Evolutionary conservation across 2,329 filamentous ascomycete genomes (phyloP), one percentile per base, ranked within the genome.

Genomic region (Colletotrichum sp.): DNA sequence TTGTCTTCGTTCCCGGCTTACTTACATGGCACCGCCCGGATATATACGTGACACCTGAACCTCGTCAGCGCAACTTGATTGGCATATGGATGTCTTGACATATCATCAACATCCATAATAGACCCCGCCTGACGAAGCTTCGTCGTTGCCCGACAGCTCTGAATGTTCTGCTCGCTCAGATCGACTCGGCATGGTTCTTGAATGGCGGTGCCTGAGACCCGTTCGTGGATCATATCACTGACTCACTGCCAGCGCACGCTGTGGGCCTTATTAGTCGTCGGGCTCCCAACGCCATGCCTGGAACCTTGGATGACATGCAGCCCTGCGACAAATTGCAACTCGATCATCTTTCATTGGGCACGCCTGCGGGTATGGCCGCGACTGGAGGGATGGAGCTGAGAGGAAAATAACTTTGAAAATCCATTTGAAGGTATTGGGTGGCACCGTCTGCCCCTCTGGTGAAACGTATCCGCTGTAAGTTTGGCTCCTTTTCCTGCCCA

Each of bases 191-290:
- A 28, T 72, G 63, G 59, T 44, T 61, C 32, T 36, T 48, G 16
- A 65, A 65, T 69, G 74, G 60, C 60, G 70, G 36, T 74, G 59
- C 74, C 70, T 76, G 70, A 74, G 74, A 74, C 68, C 59, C 70
- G 69, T 60, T 70, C 74, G 59, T 65, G 70, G 57, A 65, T 55
- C 59, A 30, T 64, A n/a, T 64, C 44, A 73, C 74, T 73, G 73
- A 75, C 69, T 75, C 73, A 75, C 70, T 74, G 74, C 74, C 74
- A 76, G 34, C 74, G 48, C 70, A 76, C 59, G 32, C 30, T 72
- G 74, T 76, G 74, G 74, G 70, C 74, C 70, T 61, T 57, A 19
- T 64, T 72, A 39, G 73, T 48, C 36, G 39, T 63, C 39, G 55
- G 68, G 69, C 69, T 67, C 59, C 65, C 64, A 68, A 34, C 64